Base-by-base conservation (phyloP, 768 basidiomycete species). In the Leccinellum rugosiceps region DNA sequence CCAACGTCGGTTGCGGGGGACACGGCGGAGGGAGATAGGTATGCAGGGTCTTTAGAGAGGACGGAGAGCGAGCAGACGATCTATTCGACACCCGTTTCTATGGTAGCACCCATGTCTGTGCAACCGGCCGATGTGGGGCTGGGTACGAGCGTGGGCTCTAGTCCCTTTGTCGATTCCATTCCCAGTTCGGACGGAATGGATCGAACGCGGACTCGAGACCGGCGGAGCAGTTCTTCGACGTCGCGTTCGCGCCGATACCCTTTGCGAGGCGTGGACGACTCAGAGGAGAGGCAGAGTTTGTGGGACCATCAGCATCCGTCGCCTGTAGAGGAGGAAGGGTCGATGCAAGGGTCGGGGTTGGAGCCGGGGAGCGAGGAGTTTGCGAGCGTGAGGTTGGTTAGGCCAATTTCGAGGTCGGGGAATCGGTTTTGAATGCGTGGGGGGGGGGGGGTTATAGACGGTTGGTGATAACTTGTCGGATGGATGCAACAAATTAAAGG, bases 201-300 rank as follows among this genome's bases (percentile, higher is more conserved):
- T 41, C 67, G 62, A 1, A 17, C 56, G 48, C 68, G 64, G 25
- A 41, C n/a, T 19, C 63, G 68, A 43, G 69, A 68, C 21, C 71
- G 75, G 26, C 70, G 74, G 28, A 71, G 77, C 58, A 72, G 75
- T 41, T 41, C 35, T 28, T 70, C 73, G 49, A 75, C 77, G 66
- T 74, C 72, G 44, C 83, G 85, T 57, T 80, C 81, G 4, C 77
- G 75, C 52, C 79, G 77, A 31, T 76, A 76, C 41, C 76, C 75
- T n/a, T 58, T 41, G n/a, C 38, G 21, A 25, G 78, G 76, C 0
- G 76, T 78, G 3, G 82, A 84, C 63, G 87, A 88, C 52, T 67
- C 69, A 50, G 87, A 87, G 55, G 87, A 88, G 72, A 83, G 82
- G 54, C 68, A 80, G 52, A 78, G 83, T 50, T 63, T 88, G 54